A percentile compares a stretch with the other conserved stretches of the same genome.
phyloP scores from a whole-genome alignment of 2,329 filamentous ascomycete species.

The Diplocarpon mali region DNA sequence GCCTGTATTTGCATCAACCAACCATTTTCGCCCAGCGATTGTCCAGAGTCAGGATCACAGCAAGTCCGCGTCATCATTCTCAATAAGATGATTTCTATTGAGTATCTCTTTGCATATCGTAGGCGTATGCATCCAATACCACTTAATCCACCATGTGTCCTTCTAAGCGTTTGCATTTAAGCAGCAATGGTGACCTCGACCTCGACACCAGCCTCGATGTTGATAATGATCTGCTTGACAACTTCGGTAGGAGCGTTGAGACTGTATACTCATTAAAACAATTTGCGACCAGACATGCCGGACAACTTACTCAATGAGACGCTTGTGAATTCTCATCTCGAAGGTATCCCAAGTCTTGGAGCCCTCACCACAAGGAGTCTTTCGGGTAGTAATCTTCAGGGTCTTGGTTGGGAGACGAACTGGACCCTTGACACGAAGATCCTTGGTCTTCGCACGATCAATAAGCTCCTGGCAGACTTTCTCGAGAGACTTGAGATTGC shows the following conservation, averaged over 20 bases:
- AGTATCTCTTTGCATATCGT: constrained; percentile 13
- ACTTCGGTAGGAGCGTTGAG: constrained; percentile 96
- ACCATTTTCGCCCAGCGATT: background rate
- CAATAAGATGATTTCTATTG: constrained; percentile 9
- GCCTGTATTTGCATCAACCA: too few species aligned
- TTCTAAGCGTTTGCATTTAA: constrained; percentile 34
- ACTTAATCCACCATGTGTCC: background rate
- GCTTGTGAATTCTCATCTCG: constrained; percentile 99
- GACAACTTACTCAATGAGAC: constrained; percentile 74
- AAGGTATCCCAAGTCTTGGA: constrained; percentile 99
- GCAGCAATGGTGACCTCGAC: constrained; percentile 88
- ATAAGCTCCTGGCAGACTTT: constrained; percentile 98
- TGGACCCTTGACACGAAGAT: constrained; percentile 95
- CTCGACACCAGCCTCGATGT: constrained; percentile 89
- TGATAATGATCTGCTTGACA: constrained; percentile 94
- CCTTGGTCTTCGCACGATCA: constrained; percentile 97
- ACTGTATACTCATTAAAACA: constrained; percentile 32
- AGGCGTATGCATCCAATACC: constrained; percentile 8
- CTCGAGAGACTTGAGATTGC: constrained; percentile 92
- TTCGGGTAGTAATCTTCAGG: constrained; percentile 69
- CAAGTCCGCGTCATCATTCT: background rate
- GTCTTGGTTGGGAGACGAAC: constrained; percentile 96
- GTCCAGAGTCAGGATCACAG: background rate
- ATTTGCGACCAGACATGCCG: background rate
- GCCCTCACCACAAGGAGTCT: constrained; percentile 99